A percentile compares a stretch with the other conserved stretches of the same genome.
phyloP scores from a whole-genome alignment of 805 yeast genomes.

The Zygosaccharomyces kombuchaensis region DNA sequence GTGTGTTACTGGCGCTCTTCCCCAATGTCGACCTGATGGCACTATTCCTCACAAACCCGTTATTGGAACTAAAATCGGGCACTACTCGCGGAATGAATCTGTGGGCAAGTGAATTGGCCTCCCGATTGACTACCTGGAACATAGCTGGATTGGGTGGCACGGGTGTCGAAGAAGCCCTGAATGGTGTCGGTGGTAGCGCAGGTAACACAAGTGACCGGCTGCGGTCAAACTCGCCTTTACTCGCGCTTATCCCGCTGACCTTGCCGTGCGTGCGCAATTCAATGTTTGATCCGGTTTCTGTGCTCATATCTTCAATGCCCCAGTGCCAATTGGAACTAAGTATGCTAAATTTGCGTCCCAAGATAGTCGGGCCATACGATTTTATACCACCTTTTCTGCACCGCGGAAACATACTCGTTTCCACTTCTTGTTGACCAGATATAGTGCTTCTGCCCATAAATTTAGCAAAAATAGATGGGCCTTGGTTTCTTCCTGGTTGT shows the following conservation, averaged over 20 bases:
- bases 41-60: conserved; percentile 8
- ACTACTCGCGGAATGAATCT: conserved; percentile 8
- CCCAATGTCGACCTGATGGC: conserved; percentile 11
- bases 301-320: not conserved
- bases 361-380: not conserved
- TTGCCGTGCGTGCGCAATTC: not conserved
- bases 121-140: not conserved
- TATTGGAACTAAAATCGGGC: conserved; percentile 7
- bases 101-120: not conserved
- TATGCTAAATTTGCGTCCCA: not conserved
- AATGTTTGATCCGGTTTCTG: not conserved
- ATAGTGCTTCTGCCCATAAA: not conserved
- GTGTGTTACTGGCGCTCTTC: not conserved
- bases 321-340: not conserved
- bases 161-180: conserved; percentile 7
- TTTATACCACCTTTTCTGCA: not conserved
- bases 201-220: conserved; percentile 2
- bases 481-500: not conserved
- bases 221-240: not conserved
- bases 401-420: not conserved
- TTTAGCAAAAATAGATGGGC: not conserved
- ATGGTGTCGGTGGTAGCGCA: conserved; percentile 11
- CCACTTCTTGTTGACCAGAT: not conserved
- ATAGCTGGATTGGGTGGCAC: not conserved
- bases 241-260: not conserved